Percentiles rank a stretch among this genome's conserved stretches.
phyloP scores from a whole-genome alignment of 768 basidiomycete species.

The Leccinum aurantiacum region DNA sequence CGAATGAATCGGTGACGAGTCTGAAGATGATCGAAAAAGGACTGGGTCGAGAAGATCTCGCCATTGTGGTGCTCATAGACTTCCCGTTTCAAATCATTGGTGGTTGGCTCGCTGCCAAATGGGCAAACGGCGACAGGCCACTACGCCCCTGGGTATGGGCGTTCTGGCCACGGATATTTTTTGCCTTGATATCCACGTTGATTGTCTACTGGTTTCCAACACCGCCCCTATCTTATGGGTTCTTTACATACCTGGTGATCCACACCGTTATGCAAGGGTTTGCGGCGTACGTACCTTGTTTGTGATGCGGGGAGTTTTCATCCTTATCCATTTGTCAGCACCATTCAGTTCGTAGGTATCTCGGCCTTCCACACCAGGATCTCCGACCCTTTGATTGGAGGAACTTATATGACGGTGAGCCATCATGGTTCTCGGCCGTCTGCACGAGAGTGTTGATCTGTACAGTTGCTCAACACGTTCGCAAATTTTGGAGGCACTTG shows the following conservation, averaged over 20 bases:
- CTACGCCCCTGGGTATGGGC: constrained; percentile 88
- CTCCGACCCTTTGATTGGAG: constrained; percentile 95
- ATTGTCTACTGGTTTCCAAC: constrained; percentile 85
- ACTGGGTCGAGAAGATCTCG: constrained; percentile 90
- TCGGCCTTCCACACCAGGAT: constrained; percentile 98
- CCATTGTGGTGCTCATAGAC: constrained; percentile 93
- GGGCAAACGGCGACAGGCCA: constrained; percentile 79
- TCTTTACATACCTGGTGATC: constrained; percentile 78
- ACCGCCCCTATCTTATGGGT: constrained; percentile 67
- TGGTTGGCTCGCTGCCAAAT: constrained; percentile 91
- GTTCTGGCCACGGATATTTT: constrained; percentile 82
- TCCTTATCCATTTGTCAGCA: constrained; percentile 46
- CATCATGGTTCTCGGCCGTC: neutral
- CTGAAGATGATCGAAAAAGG: constrained; percentile 98
- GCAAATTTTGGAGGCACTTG: constrained; percentile 97
- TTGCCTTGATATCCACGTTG: constrained; percentile 69
- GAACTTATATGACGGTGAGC: constrained; percentile 97
- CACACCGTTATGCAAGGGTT: constrained; percentile 86
- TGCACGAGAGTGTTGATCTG: constrained; percentile 8
- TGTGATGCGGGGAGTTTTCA: neutral
- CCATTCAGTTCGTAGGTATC: constrained; percentile 98
- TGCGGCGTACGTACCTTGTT: constrained; percentile 59
- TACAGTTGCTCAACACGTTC: constrained; percentile 89
- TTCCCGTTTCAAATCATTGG: constrained; percentile 97
- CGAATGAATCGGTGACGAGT: constrained; percentile 87